Evolutionary conservation across 176 grass and related monocot genomes (phyloP).

Genomic region (Avena sativa): DNA sequence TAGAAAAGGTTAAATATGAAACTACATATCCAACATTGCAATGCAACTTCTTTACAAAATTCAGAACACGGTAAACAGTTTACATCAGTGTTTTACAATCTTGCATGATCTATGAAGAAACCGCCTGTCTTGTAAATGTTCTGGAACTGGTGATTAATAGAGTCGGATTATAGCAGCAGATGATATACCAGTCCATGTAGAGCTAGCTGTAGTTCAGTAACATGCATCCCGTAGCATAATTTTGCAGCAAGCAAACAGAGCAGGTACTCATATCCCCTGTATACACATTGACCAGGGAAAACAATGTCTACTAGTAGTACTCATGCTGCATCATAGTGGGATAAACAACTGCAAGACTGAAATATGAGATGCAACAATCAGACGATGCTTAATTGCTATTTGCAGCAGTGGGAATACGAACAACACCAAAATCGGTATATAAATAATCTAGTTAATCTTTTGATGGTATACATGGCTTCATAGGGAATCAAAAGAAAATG

Average conservation of each 20-base stretch:
- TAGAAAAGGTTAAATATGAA: too few species aligned
- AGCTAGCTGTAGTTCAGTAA: not conserved
- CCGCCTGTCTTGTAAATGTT: not conserved
- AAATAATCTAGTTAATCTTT: not conserved
- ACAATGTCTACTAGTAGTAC: not conserved
- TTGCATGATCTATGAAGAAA: not conserved
- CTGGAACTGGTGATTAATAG: not conserved
- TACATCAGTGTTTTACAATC: not conserved
- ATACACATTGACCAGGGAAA: not conserved
- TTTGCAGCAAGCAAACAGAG: not conserved
- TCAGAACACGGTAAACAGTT: not conserved
- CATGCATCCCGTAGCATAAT: not conserved
- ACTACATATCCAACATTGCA: not conserved
- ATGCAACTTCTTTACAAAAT: not conserved
- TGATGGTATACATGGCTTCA: slow-evolving; percentile 1
- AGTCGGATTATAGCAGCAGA: not conserved
- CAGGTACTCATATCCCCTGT: too few species aligned
- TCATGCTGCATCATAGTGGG: not conserved
- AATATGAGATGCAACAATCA: slow-evolving; percentile 8
- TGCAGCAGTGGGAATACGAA: not conserved
- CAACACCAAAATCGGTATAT: not conserved
- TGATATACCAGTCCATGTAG: not conserved
- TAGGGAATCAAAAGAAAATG: slow-evolving; percentile 25
- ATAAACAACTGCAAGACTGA: not conserved
- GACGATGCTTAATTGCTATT: not conserved